Conservation (phyloP, 2,329 filamentous ascomycete genomes). For the Pleoardoris graminearum region DNA sequence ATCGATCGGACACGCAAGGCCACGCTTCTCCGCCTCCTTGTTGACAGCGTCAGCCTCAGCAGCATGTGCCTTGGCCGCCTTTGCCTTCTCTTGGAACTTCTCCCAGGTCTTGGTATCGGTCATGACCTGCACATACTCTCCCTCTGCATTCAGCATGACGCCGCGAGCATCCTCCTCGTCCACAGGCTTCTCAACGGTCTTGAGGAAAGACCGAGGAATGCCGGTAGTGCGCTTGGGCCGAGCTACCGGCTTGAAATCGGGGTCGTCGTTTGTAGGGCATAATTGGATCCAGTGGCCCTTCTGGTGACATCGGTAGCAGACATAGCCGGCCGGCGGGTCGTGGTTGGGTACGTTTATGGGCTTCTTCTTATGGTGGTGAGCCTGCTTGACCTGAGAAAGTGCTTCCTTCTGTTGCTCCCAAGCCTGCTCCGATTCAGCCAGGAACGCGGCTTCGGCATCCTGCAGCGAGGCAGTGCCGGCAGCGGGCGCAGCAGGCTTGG, state of each 20-base stretch:
- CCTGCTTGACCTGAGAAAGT: conserved; percentile 69
- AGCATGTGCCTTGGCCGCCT: conserved; percentile 79
- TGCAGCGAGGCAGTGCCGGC: conserved; percentile 71
- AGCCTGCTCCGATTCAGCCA: conserved; percentile 84
- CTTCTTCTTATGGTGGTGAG: conserved; percentile 56
- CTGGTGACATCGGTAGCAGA: conserved; percentile 94
- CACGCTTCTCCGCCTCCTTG: conserved; percentile 85
- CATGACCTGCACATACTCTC: conserved; percentile 95
- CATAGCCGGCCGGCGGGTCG: conserved; percentile 88
- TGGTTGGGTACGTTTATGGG: conserved; percentile 83
- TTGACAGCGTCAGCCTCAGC: conserved; percentile 76
- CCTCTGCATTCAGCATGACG: conserved; percentile 97
- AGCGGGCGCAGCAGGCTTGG: conserved; percentile 60
- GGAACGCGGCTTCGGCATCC: conserved; percentile 90
- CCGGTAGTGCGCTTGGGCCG: conserved; percentile 95
- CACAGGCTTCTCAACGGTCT: conserved; percentile 90
- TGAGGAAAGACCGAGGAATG: conserved; percentile 92
- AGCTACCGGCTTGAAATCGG: conserved; percentile 89
- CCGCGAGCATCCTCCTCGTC: conserved; percentile 84
- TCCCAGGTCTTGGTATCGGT: conserved; percentile 97
- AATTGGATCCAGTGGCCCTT: conserved; percentile 99
- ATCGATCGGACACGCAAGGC: conserved; percentile 93
- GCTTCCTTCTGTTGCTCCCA: conserved; percentile 94
- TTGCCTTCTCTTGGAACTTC: conserved; percentile 92
- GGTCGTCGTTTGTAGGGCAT: conserved; percentile 97